Conservation (phyloP, 1,284 basidiomycete genomes). For the Chiua sp. region DNA sequence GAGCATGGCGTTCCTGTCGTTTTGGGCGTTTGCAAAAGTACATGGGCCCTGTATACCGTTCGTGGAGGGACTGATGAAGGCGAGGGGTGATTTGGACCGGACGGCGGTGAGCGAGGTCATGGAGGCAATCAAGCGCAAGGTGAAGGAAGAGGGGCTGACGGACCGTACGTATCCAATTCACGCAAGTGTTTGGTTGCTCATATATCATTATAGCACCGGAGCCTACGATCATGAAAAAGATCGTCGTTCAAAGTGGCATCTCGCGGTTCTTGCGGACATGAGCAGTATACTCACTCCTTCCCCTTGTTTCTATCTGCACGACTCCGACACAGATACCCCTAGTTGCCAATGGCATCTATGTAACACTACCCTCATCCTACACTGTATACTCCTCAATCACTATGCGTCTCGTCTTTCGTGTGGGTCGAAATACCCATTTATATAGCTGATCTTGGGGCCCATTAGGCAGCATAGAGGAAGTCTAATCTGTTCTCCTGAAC, state of each 20-base stretch:
- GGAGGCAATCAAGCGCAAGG: constrained; percentile 93
- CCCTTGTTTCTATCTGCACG: not conserved
- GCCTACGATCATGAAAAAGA: constrained; percentile 88
- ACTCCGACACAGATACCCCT: not conserved
- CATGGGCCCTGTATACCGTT: constrained; percentile 95
- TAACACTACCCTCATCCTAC: constrained; percentile 8
- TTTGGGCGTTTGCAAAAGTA: constrained; percentile 94
- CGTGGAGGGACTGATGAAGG: constrained; percentile 89
- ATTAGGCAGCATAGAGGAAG: too few relatives aligned
- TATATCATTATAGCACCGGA: constrained; percentile 57
- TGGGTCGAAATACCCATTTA: too few relatives aligned
- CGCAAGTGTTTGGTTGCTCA: constrained; percentile 10
- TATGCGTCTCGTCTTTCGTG: not conserved
- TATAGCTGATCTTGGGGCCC: too few relatives aligned
- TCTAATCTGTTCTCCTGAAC: too few relatives aligned
- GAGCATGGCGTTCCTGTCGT: constrained; percentile 94
- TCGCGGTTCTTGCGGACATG: constrained; percentile 62
- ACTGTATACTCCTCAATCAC: constrained; percentile 41
- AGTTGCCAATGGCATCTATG: not conserved
- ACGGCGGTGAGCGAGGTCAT: constrained; percentile 90
- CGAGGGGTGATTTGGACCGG: constrained; percentile 91
- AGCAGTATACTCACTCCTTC: constrained; percentile 1
- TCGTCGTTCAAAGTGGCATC: constrained; percentile 75
- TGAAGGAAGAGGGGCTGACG: constrained; percentile 82
- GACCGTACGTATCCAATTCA: constrained; percentile 70